Evolutionary conservation across 345 rosid species (phyloP).

Genomic region (Hevea brasiliensis): DNA sequence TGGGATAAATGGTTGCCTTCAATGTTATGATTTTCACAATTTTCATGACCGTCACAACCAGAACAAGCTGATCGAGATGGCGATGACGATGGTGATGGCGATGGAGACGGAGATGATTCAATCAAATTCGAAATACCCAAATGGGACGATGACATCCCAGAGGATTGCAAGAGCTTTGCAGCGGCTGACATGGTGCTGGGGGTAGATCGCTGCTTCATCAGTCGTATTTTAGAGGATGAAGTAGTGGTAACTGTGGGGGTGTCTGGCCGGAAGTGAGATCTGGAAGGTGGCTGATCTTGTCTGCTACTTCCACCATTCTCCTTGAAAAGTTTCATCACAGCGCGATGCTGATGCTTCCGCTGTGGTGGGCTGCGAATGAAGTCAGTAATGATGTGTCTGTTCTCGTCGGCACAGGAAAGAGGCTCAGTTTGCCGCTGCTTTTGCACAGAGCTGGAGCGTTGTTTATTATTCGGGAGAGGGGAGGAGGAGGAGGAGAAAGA

Average conservation of each 20-base stretch:
- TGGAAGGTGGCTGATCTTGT: conserved; percentile 1
- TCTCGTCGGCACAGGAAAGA: conserved; percentile 6
- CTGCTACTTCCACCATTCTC: conserved; percentile 33
- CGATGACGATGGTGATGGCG: conserved; percentile 10
- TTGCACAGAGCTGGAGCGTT: conserved; percentile 15
- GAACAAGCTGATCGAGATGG: conserved; percentile 3
- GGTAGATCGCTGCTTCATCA: conserved; percentile 33
- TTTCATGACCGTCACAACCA: conserved; percentile 2
- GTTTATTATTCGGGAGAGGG: conserved; percentile 5
- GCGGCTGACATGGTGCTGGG: conserved; percentile 46
- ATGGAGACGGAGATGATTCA: conserved; percentile 26
- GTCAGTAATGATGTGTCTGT: neutral
- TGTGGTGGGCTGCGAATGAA: conserved; percentile 15
- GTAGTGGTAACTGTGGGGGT: conserved; percentile 26
- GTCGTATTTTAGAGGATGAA: conserved; percentile 34
- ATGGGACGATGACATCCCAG: conserved; percentile 30
- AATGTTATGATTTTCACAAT: neutral
- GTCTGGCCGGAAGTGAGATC: conserved; percentile 30
- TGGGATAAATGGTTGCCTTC: conserved; percentile 4
- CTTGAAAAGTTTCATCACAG: conserved; percentile 33
- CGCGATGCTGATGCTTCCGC: conserved; percentile 30
- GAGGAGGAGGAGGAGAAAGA: conserved; percentile 38
- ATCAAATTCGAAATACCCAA: conserved; percentile 8
- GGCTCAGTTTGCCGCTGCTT: conserved; percentile 13
- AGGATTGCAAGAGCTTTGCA: conserved; percentile 60